phyloP scores from a whole-genome alignment of 352 stramenopile species.

The Phytopythium mirpurense region DNA sequence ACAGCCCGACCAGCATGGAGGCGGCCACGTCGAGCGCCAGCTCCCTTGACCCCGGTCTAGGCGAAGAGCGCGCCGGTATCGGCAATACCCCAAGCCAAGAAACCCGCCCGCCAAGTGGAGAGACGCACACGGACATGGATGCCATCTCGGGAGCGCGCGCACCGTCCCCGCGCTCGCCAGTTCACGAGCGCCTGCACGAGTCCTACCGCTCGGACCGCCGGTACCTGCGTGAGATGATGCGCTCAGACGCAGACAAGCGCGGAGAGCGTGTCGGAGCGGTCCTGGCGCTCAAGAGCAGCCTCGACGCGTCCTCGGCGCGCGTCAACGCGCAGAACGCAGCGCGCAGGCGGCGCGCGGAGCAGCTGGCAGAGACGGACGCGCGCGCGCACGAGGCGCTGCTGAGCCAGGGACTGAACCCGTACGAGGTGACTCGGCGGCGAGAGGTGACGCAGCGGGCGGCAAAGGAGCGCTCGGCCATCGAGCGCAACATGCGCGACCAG shows the following conservation, averaged over 20 bases:
- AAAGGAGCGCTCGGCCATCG: slow-evolving; percentile 32
- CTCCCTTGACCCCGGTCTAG: background rate
- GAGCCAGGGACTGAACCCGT: slow-evolving; percentile 69
- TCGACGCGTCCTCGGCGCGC: slow-evolving; percentile 37
- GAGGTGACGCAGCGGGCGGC: slow-evolving; percentile 31
- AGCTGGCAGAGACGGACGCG: slow-evolving; percentile 25
- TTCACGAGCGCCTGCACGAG: slow-evolving; percentile 41
- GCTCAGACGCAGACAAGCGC: slow-evolving; percentile 21
- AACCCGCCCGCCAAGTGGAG: background rate
- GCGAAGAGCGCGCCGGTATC: background rate
- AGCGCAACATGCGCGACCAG: slow-evolving; percentile 45
- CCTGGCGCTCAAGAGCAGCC: slow-evolving; percentile 49
- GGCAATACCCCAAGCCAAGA: background rate
- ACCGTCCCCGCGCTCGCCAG: slow-evolving; percentile 12
- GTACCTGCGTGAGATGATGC: slow-evolving; percentile 46
- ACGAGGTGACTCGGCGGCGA: slow-evolving; percentile 55
- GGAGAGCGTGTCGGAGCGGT: slow-evolving; percentile 39
- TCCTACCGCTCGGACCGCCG: slow-evolving; percentile 40
- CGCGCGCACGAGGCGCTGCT: slow-evolving; percentile 46
- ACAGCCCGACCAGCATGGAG: background rate
- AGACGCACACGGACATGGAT: background rate
- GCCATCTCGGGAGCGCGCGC: background rate
- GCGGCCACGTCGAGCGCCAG: background rate
- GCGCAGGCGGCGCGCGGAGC: slow-evolving; percentile 18
- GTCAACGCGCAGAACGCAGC: slow-evolving; percentile 44